Conservation (phyloP, 345 rosid species). For the Eucalyptus virginea region DNA sequence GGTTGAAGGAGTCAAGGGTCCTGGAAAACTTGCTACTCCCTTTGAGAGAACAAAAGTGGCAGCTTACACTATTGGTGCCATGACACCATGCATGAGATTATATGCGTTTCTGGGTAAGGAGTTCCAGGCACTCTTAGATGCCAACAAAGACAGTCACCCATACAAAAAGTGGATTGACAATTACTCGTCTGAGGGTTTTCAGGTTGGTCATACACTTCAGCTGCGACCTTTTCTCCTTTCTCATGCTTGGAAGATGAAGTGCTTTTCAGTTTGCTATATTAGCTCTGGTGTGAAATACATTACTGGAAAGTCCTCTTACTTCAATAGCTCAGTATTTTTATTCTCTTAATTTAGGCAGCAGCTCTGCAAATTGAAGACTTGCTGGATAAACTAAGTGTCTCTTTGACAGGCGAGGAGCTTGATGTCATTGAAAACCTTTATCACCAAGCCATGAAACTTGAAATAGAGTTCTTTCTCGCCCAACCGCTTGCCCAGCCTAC, state of each 20-base stretch:
- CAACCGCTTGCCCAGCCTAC: conserved; percentile 73
- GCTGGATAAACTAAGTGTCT: conserved; percentile 89
- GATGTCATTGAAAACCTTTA: conserved; percentile 84
- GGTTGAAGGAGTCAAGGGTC: conserved; percentile 87
- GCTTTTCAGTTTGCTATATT: background rate
- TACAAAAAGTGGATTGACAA: conserved; percentile 84
- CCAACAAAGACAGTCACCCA: conserved; percentile 37
- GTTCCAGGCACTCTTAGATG: conserved; percentile 37
- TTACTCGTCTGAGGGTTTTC: conserved; percentile 67
- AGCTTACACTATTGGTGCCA: conserved; percentile 90
- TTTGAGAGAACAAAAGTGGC: conserved; percentile 97
- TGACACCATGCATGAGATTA: conserved; percentile 94
- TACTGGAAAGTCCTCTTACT: conserved; percentile 9
- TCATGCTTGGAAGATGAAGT: background rate
- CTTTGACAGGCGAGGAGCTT: conserved; percentile 95
- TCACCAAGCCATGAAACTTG: conserved; percentile 97
- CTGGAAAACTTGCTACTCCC: conserved; percentile 90
- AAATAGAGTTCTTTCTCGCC: conserved; percentile 78
- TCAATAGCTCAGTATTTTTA: conserved; percentile 15
- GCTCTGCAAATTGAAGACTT: conserved; percentile 88
- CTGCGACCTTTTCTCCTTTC: background rate
- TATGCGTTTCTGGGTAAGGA: conserved; percentile 84
- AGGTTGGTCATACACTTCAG: conserved; percentile 31
- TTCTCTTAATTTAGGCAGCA: conserved; percentile 54
- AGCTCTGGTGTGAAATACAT: conserved; percentile 1